Conservation (phyloP, 768 basidiomycete genomes). For the Phanerochaete sordida region DNA sequence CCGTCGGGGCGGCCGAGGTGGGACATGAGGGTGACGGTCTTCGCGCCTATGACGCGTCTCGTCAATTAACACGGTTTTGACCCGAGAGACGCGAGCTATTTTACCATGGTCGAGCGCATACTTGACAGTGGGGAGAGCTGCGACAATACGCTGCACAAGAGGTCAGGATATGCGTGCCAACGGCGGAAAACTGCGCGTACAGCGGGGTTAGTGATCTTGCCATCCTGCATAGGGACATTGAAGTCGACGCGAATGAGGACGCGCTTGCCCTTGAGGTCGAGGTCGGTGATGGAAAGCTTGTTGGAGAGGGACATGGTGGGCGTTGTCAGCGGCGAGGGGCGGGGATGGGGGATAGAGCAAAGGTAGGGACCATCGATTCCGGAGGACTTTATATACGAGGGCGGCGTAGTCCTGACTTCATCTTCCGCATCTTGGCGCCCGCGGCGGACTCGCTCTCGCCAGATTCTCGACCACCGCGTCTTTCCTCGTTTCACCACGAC, state of each 20-base stretch:
- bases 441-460: conserved; percentile 4
- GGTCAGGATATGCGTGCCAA: neutral
- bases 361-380: conserved; percentile 15
- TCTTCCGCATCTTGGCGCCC: conserved; percentile 15
- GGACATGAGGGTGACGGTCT: conserved; percentile 90
- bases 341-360: conserved; percentile 3
- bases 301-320: conserved; percentile 86
- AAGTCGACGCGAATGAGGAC: conserved; percentile 96
- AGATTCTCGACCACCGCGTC: neutral
- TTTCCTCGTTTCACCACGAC: conserved; percentile 9
- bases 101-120: conserved; percentile 85
- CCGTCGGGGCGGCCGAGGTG: conserved; percentile 98
- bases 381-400: neutral
- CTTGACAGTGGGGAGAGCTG: conserved; percentile 92
- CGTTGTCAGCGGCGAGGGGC: conserved; percentile 8
- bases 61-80: neutral
- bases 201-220: conserved; percentile 93
- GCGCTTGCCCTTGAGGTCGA: conserved; percentile 82
- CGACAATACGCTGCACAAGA: conserved; percentile 81
- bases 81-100: conserved; percentile 10
- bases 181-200: conserved; percentile 46
- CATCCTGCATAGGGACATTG: conserved; percentile 90
- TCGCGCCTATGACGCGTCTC: conserved; percentile 52
- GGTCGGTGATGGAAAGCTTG: conserved; percentile 91
- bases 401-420: conserved; percentile 7